Conservation (phyloP, 148 eudicot species). For the Cornus controversa region DNA sequence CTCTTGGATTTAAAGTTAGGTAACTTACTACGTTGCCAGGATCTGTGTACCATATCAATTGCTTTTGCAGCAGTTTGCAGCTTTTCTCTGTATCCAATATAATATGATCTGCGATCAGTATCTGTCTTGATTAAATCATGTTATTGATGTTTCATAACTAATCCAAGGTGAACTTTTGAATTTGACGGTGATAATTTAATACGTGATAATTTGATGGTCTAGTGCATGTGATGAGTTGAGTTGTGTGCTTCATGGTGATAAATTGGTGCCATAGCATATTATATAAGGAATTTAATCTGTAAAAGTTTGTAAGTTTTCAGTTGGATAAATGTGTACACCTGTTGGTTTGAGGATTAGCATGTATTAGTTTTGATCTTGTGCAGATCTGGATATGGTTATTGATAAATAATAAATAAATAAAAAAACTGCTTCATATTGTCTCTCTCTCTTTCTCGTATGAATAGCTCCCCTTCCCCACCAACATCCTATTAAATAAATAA, state of each 20-base stretch:
- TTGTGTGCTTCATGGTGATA: too few relatives aligned
- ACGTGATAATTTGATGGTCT: neutral
- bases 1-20: constrained; percentile 1
- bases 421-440: neutral
- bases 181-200: neutral
- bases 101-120: neutral
- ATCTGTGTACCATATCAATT: neutral
- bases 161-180: neutral
- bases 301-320: neutral
- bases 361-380: neutral
- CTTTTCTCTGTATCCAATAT: neutral
- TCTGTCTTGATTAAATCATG: neutral
- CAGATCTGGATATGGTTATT: neutral
- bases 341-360: neutral
- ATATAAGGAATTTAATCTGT: too few relatives aligned
- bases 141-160: neutral
- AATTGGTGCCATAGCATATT: too few relatives aligned
- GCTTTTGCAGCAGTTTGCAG: neutral
- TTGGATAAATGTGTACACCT: too few relatives aligned
- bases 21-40: neutral
- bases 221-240: neutral
- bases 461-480: neutral
- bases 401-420: too few relatives aligned
- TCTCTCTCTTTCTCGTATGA: neutral
- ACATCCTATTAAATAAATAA: too few relatives aligned